Percentiles rank a stretch among this genome's conserved stretches.
phyloP scores from a whole-genome alignment of 2,329 filamentous ascomycete species.

The Ascochyta clinopodiicola region DNA sequence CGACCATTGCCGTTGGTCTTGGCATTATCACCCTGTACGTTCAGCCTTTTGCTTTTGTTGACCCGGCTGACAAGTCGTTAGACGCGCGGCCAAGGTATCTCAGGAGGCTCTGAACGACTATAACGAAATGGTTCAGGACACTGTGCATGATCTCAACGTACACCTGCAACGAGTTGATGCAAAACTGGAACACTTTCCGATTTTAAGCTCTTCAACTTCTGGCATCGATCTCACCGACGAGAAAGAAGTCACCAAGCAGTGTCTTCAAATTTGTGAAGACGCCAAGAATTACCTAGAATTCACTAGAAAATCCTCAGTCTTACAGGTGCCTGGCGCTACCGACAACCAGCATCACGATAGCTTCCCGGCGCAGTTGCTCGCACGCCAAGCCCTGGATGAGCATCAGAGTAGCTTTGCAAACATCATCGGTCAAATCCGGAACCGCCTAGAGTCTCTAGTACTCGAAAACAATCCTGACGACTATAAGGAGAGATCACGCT shows the following conservation, averaged over 20 bases:
- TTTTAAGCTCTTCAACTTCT: neutral
- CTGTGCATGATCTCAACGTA: constrained; percentile 10
- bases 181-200: constrained; percentile 1
- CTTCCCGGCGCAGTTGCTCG: neutral
- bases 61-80: constrained; percentile 1
- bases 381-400: neutral
- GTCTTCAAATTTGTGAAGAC: constrained; percentile 17
- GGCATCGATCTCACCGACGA: constrained; percentile 8
- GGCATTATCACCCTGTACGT: too few species aligned
- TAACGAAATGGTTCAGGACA: constrained; percentile 17
- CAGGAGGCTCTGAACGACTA: constrained; percentile 7
- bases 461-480: too few species aligned
- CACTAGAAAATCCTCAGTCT: neutral
- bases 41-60: too few species aligned
- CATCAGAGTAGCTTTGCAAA: too few species aligned
- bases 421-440: too few species aligned
- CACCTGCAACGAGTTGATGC: constrained; percentile 12
- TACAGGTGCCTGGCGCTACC: neutral
- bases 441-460: too few species aligned
- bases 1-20: too few species aligned
- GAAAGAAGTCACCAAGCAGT: constrained; percentile 10
- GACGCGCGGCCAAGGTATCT: constrained; percentile 11
- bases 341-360: too few species aligned
- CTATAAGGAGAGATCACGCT: too few species aligned
- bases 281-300: constrained; percentile 10